A percentile compares a stretch with the other conserved stretches of the same genome.
Evolutionary conservation across 805 yeast species (phyloP).

Genomic region (Metschnikowia santaceciliae): DNA sequence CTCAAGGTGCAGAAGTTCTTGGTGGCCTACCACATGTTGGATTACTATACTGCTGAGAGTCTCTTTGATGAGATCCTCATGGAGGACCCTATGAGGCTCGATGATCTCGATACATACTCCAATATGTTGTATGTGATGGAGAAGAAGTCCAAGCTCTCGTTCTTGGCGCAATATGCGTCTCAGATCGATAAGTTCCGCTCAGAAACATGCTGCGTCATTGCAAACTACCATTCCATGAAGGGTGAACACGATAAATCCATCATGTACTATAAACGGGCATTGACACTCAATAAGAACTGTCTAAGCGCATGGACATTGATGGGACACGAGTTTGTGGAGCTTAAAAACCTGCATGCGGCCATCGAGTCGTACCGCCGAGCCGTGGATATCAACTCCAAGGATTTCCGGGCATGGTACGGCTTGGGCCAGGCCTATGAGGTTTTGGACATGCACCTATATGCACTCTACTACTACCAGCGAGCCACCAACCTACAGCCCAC

Average conservation of each 20-base stretch:
- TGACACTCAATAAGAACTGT: constrained; percentile 73
- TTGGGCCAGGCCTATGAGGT: constrained; percentile 98
- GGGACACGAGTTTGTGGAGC: constrained; percentile 98
- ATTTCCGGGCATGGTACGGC: constrained; percentile 97
- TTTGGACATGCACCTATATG: constrained; percentile 88
- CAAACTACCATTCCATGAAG: constrained; percentile 86
- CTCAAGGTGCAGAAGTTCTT: constrained; percentile 80
- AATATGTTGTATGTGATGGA: constrained; percentile 94
- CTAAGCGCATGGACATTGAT: constrained; percentile 94
- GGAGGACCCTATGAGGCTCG: constrained; percentile 80
- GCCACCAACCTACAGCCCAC: constrained; percentile 85
- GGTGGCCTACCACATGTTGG: constrained; percentile 77
- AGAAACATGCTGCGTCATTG: constrained; percentile 91
- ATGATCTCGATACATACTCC: constrained; percentile 91
- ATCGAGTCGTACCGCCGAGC: constrained; percentile 93
- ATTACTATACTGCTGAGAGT: constrained; percentile 73
- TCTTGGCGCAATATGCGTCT: constrained; percentile 79
- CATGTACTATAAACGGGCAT: constrained; percentile 85
- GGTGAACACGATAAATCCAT: constrained; percentile 95
- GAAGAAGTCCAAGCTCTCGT: constrained; percentile 76
- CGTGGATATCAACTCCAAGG: constrained; percentile 81
- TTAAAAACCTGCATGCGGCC: constrained; percentile 95
- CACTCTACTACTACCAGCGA: constrained; percentile 85
- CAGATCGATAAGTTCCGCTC: constrained; percentile 84
- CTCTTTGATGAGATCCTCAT: constrained; percentile 71